These are phyloP conservation scores for Beauveria pseudobassiana DNA, from an alignment of 2,329 filamentous ascomycete genomes.

Conservation along the genomic window DNA sequence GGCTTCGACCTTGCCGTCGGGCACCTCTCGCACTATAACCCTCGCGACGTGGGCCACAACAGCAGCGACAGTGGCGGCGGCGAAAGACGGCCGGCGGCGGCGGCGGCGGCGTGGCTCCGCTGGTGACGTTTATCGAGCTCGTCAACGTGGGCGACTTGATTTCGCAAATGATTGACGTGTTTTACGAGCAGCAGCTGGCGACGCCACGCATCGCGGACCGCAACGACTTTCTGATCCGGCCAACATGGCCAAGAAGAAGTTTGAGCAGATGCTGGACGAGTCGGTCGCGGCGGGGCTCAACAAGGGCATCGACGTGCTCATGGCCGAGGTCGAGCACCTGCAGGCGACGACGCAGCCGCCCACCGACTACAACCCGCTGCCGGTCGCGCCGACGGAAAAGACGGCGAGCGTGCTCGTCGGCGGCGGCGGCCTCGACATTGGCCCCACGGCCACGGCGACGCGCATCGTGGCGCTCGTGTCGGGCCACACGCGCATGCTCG, in stretches of 20 bases:
- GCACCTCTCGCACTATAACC: constrained; percentile 86
- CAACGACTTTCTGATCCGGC: constrained; percentile 90
- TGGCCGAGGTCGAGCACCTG: constrained; percentile 96
- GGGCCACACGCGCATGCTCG: constrained; percentile 85
- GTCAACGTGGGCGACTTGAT: constrained; percentile 98
- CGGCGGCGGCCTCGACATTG: constrained; percentile 38
- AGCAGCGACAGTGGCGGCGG: constrained; percentile 17
- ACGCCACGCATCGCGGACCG: constrained; percentile 76
- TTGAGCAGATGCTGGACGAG: constrained; percentile 97
- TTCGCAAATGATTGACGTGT: constrained; percentile 97
- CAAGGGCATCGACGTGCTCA: constrained; percentile 95
- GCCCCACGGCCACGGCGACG: constrained; percentile 70
- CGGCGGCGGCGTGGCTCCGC: constrained; percentile 57
- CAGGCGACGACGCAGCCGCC: constrained; percentile 80
- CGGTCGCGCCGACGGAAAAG: constrained; percentile 16
- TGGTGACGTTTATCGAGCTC: constrained; percentile 92
- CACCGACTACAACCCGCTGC: constrained; percentile 78
- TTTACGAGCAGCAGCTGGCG: constrained; percentile 92
- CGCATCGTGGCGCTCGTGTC: constrained; percentile 80
- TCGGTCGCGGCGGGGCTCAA: constrained; percentile 91
- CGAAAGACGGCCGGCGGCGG: constrained; percentile 42
- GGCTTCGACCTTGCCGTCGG: constrained; percentile 90
- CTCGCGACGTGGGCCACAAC: constrained; percentile 69
- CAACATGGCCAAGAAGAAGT: constrained; percentile 92
- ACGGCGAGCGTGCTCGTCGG: constrained; percentile 17